phyloP scores from a whole-genome alignment of 768 basidiomycete genomes.

The Suillus hirtellus region DNA sequence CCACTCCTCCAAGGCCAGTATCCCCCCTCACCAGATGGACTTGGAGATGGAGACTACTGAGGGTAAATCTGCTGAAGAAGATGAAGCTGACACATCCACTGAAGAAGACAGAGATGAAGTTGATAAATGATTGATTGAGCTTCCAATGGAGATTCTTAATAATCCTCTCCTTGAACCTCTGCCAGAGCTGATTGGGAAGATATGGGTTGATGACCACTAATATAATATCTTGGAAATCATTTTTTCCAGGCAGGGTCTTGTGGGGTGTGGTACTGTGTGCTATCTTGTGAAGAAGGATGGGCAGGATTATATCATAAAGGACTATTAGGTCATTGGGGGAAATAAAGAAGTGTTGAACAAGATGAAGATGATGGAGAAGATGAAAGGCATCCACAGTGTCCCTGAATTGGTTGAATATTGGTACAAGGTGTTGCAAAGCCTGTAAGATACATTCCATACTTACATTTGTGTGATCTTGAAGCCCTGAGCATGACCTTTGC shows the following conservation, averaged over 20 bases:
- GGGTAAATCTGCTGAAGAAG: too few relatives aligned
- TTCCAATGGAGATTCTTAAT: background rate
- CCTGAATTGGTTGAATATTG: slow-evolving; percentile 2
- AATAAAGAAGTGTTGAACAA: slow-evolving; percentile 6
- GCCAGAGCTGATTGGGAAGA: background rate
- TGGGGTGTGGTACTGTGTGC: background rate
- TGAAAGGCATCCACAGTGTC: slow-evolving; percentile 5
- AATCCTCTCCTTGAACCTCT: background rate
- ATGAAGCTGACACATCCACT: too few relatives aligned
- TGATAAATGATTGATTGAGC: too few relatives aligned
- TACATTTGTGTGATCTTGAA: background rate
- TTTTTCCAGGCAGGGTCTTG: background rate
- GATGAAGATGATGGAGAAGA: slow-evolving; percentile 8
- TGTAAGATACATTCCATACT: background rate
- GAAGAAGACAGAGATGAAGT: too few relatives aligned
- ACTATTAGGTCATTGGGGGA: slow-evolving; percentile 9
- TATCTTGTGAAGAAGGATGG: background rate
- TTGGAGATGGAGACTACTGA: too few relatives aligned
- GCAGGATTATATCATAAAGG: slow-evolving; percentile 6
- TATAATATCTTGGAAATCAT: background rate
- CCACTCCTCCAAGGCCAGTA: too few relatives aligned
- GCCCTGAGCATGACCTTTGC: background rate
- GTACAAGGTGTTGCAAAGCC: background rate
- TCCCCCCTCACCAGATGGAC: too few relatives aligned
- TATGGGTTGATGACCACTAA: background rate